Base-by-base conservation (phyloP, 31 red algal genomes). In the Asparagopsis taxiformis region DNA sequence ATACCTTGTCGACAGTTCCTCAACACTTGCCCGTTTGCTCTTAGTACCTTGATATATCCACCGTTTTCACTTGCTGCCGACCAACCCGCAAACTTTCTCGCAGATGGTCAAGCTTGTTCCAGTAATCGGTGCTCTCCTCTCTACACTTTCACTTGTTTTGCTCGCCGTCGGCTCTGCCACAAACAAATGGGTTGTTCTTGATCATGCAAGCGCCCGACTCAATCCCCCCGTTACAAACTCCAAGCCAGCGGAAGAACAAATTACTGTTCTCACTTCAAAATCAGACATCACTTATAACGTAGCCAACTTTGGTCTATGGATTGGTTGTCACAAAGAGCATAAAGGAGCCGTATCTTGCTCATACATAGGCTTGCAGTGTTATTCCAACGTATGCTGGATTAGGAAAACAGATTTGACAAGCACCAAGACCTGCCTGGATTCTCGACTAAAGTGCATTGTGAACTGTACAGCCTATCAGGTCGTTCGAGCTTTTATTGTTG, bases 371-470 rank as follows among this genome's bases (percentile, higher is more conserved):
- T 48, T 70, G 13, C 58, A 62, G 31, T 91, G 87, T 52, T 69
- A 68, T 22, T 82, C 87, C 30, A 53, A 91, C 48, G 87, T 91
- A 3, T 91, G 87, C 20, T 91, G 87, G 87, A 82, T 91, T 25
- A 51, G 87, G 41, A 77, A 76, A 51, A 88, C 83, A 23, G 44
- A 55, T 49, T 55, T 38, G 10, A 63, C 77, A 21, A 66, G 71
- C 13, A 62, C 62, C 51, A 82, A 48, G 54, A 91, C 87, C 31
- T 91, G 87, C 46, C 24, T 68, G 15, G 64, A 91, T 41, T 22
- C 59, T 1, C 59, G 70, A 29, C 38, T 91, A 17, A 55, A 55
- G 19, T 29, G 55, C 3, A 29, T 91, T 55, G 17, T 31, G 5
- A 91, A 82, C 43, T 91, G 87, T 33, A 68, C 61, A 5, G 76